Conservation (phyloP, 345 rosid species). For the Anacardium occidentale region DNA sequence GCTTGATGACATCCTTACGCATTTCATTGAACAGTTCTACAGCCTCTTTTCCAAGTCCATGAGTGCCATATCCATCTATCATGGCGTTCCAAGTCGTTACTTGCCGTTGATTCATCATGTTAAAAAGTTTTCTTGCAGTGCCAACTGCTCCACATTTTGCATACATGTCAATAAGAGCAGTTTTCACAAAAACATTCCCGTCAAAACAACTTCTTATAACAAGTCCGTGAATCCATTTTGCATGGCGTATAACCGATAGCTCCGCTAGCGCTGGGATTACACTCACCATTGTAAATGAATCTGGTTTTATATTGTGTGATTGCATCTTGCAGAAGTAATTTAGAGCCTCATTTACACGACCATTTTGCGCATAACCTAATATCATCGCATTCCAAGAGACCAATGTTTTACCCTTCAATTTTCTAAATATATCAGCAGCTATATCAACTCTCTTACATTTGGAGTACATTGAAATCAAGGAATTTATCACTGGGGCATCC, state of each 20-base stretch:
- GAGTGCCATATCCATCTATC: conserved; percentile 82
- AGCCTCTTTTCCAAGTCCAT: conserved; percentile 67
- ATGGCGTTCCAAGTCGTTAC: conserved; percentile 88
- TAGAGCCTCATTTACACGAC: conserved; percentile 61
- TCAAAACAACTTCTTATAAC: conserved; percentile 50
- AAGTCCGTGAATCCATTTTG: conserved; percentile 72
- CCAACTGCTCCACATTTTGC: conserved; percentile 74
- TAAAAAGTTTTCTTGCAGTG: conserved; percentile 61
- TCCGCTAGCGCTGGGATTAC: conserved; percentile 76
- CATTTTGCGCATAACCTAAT: conserved; percentile 73
- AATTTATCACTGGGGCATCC: conserved; percentile 60
- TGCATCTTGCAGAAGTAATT: conserved; percentile 54
- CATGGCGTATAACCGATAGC: conserved; percentile 61
- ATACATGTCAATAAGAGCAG: conserved; percentile 83
- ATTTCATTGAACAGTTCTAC: conserved; percentile 57
- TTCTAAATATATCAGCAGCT: conserved; percentile 54
- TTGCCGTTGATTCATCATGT: conserved; percentile 57
- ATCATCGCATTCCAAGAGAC: conserved; percentile 92
- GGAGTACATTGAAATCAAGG: conserved; percentile 82
- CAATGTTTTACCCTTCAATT: conserved; percentile 47
- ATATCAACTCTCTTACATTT: conserved; percentile 61
- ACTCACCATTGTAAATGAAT: conserved; percentile 75
- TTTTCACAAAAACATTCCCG: conserved; percentile 54
- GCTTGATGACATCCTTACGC: conserved; percentile 49
- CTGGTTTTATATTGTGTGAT: conserved; percentile 44